Evolutionary conservation across 306 rosid species (phyloP).

Genomic region (Neltuma alba): DNA sequence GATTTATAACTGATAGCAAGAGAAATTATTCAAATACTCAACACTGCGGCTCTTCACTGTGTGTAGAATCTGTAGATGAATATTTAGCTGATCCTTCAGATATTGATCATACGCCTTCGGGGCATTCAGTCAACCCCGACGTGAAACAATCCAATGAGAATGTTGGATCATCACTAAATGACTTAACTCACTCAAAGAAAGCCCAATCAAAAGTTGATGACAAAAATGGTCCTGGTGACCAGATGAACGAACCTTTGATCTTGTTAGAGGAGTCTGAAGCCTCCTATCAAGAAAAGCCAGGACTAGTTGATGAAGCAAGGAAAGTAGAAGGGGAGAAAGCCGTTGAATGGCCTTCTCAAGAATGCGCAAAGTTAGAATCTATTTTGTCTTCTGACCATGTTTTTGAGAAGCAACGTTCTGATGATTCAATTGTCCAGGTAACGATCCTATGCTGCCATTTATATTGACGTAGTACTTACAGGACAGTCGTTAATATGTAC

Average conservation of each 20-base stretch:
- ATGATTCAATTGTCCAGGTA: constrained; percentile 54
- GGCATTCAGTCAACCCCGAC: constrained; percentile 18
- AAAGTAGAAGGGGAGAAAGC: constrained; percentile 35
- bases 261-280: constrained; percentile 32
- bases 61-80: constrained; percentile 39
- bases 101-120: constrained; percentile 32
- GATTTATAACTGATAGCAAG: constrained; percentile 30
- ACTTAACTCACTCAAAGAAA: constrained; percentile 30
- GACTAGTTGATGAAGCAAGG: constrained; percentile 28
- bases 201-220: constrained; percentile 23
- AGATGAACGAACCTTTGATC: constrained; percentile 29
- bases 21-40: constrained; percentile 33
- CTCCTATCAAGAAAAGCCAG: constrained; percentile 33
- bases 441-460: constrained; percentile 19
- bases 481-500: constrained; percentile 9
- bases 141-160: constrained; percentile 40
- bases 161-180: constrained; percentile 30
- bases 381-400: constrained; percentile 18
- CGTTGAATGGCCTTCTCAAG: constrained; percentile 35
- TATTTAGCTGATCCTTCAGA: constrained; percentile 64
- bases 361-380: constrained; percentile 32
- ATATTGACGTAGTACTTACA: background rate
- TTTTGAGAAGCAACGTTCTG: constrained; percentile 36
- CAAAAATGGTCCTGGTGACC: constrained; percentile 31
- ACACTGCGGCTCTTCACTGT: constrained; percentile 41